These are phyloP conservation scores for Blechomonas ayalai DNA, from an alignment of 208 protist genomes.

Conservation along the genomic window DNA sequence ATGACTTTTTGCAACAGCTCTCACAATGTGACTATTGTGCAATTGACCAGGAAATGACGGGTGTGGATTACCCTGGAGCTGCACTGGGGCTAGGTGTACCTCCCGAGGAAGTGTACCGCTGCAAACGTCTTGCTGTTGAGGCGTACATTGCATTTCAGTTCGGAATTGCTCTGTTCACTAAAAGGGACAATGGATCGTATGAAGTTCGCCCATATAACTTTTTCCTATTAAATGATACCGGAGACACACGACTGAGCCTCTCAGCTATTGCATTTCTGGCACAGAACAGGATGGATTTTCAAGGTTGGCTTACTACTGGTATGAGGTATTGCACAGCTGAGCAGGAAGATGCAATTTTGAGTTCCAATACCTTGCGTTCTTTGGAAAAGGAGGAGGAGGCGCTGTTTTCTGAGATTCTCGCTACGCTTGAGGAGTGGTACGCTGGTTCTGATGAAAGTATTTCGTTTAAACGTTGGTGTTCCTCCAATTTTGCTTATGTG, in stretches of 20 bases:
- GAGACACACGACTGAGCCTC: slow-evolving; percentile 26
- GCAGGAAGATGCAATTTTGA: slow-evolving; percentile 23
- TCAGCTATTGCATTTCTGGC: slow-evolving; percentile 35
- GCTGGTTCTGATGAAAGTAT: not conserved
- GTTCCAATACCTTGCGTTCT: too few species aligned
- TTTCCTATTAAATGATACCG: slow-evolving; percentile 33
- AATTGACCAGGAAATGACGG: slow-evolving; percentile 82
- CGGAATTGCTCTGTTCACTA: slow-evolving; percentile 56
- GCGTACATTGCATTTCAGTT: slow-evolving; percentile 73
- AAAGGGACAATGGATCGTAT: slow-evolving; percentile 18
- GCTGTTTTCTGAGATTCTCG: slow-evolving; percentile 6
- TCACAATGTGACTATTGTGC: slow-evolving; percentile 53
- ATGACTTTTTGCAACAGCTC: slow-evolving; percentile 43
- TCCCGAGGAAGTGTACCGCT: slow-evolving; percentile 30
- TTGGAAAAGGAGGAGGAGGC: slow-evolving; percentile 4
- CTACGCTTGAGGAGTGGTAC: slow-evolving; percentile 20
- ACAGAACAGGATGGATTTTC: slow-evolving; percentile 46
- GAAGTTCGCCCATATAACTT: slow-evolving; percentile 79
- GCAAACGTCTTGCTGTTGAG: slow-evolving; percentile 26
- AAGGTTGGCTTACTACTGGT: slow-evolving; percentile 45
- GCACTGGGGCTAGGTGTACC: slow-evolving; percentile 10
- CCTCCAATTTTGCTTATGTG: too few species aligned
- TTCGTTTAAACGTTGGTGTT: too few species aligned
- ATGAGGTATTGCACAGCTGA: slow-evolving; percentile 34
- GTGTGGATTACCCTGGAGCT: slow-evolving; percentile 24